phyloP scores from a whole-genome alignment of 305 asterid genomes.

The Andrographis paniculata region DNA sequence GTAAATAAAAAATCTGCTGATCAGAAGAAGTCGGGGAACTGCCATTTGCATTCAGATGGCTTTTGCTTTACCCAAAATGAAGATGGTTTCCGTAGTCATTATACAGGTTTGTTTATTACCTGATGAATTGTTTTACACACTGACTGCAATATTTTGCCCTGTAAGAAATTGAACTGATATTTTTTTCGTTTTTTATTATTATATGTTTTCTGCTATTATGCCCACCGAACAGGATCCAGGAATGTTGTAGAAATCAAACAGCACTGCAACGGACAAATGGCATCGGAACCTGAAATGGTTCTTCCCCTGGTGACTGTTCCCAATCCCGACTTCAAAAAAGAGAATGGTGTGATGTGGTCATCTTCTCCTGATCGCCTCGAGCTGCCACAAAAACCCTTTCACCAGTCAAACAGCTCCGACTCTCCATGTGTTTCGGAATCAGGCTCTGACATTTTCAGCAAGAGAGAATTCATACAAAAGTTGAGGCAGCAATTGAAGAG shows the following conservation, averaged over 20 bases:
- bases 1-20: conserved; percentile 45
- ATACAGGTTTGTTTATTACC: conserved; percentile 16
- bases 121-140: too few species aligned
- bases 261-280: conserved; percentile 43
- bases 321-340: conserved; percentile 53
- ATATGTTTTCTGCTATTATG: conserved; percentile 3
- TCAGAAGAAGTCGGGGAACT: conserved; percentile 42
- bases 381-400: conserved; percentile 81
- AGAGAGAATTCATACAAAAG: conserved; percentile 89
- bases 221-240: conserved; percentile 38
- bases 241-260: conserved; percentile 46
- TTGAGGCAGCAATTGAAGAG: conserved; percentile 84
- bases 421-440: conserved; percentile 91
- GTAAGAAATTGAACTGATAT: background rate
- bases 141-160: too few species aligned
- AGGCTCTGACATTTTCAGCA: conserved; percentile 84
- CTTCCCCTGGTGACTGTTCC: conserved; percentile 68
- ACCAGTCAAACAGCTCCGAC: conserved; percentile 84
- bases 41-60: conserved; percentile 45
- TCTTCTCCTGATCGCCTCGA: conserved; percentile 80
- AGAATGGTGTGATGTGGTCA: conserved; percentile 70
- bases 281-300: conserved; percentile 45
- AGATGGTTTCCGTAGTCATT: conserved; percentile 44
- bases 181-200: background rate
- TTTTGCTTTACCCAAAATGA: conserved; percentile 53